Evolutionary conservation across 176 grass and related monocot genomes (phyloP).

Genomic region (Aegilops sharonensis): DNA sequence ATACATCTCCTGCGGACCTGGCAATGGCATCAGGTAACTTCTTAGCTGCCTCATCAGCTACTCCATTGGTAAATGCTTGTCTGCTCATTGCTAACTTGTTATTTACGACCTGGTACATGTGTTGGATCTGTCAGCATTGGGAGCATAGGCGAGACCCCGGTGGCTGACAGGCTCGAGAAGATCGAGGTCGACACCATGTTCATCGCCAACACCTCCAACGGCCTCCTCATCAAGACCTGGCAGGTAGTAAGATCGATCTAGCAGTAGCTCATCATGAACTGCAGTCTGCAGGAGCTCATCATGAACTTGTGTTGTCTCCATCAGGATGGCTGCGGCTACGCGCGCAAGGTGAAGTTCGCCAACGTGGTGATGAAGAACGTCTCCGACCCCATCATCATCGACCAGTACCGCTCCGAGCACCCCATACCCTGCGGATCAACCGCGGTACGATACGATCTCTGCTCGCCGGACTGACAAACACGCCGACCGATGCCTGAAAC

Average conservation of each 20-base stretch:
- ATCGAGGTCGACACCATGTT: conserved; percentile 53
- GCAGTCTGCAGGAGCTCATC: background rate
- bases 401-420: conserved; percentile 70
- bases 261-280: background rate
- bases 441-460: background rate
- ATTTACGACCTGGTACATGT: background rate
- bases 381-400: conserved; percentile 67
- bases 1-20: conserved; percentile 56
- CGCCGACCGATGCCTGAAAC: background rate
- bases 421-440: background rate
- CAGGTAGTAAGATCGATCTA: conserved; percentile 23
- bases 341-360: conserved; percentile 53
- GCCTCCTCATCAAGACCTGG: conserved; percentile 85
- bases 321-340: conserved; percentile 67
- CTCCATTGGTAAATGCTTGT: too few relatives aligned
- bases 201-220: conserved; percentile 62
- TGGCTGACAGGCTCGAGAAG: conserved; percentile 43
- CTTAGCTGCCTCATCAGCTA: background rate
- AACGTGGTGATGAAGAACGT: conserved; percentile 68
- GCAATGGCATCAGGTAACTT: conserved; percentile 67
- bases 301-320: background rate
- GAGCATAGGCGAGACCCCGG: conserved; percentile 62
- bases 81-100: background rate
- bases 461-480: background rate
- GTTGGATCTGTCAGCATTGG: conserved; percentile 40